Conservation (phyloP, 2,329 filamentous ascomycete genomes). For the Trichophyton benhamiae region DNA sequence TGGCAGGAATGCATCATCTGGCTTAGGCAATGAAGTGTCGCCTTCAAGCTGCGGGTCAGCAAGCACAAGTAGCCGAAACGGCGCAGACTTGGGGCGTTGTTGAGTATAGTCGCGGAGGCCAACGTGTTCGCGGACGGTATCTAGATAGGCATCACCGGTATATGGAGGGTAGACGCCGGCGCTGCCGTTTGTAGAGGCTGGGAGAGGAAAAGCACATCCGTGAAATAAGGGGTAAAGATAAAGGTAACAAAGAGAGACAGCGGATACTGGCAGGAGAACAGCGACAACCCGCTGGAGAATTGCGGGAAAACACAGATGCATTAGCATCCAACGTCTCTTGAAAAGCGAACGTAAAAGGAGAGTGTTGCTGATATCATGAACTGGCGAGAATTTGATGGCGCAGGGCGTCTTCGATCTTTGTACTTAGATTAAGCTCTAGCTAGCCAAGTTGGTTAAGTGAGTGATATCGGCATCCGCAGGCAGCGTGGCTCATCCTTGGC, state of each 20-base stretch:
- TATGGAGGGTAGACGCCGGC: slow-evolving; percentile 5
- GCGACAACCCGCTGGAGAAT: slow-evolving; percentile 33
- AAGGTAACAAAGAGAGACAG: slow-evolving; percentile 62
- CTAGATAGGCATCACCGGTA: slow-evolving; percentile 19
- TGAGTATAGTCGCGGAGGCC: slow-evolving; percentile 8
- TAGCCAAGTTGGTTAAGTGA: too few relatives aligned
- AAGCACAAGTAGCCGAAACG: slow-evolving; percentile 76
- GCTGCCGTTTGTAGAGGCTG: background rate
- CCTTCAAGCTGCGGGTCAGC: slow-evolving; percentile 92
- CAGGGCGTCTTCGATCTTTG: background rate
- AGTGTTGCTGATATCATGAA: background rate
- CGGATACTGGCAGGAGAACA: slow-evolving; percentile 51
- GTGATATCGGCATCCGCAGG: background rate
- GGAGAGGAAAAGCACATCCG: slow-evolving; percentile 62
- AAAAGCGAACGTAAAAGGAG: background rate
- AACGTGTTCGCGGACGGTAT: slow-evolving; percentile 29
- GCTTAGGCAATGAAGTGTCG: slow-evolving; percentile 62
- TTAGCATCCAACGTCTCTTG: slow-evolving; percentile 6
- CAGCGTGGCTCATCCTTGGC: background rate
- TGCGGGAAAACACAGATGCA: slow-evolving; percentile 40
- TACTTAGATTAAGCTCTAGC: background rate
- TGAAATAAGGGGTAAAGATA: slow-evolving; percentile 78
- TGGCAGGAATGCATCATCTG: slow-evolving; percentile 34
- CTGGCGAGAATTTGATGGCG: background rate
- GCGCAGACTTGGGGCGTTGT: slow-evolving; percentile 37